phyloP scores from a whole-genome alignment of 192 early-diverging fungal species.

The Diversispora eburnea region DNA sequence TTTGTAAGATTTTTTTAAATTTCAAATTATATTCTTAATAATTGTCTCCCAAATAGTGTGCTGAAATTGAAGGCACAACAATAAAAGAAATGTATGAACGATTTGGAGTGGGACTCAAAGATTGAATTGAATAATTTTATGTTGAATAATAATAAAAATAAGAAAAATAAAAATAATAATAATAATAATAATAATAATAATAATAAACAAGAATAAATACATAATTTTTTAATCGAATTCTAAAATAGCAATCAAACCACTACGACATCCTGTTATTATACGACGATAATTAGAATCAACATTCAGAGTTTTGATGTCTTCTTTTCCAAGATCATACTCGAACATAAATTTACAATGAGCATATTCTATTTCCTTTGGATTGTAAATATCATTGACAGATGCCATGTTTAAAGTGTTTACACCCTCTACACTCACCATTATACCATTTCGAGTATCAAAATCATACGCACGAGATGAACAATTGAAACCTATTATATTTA shows the following conservation, averaged over 20 bases:
- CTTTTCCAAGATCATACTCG: neutral
- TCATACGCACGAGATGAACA: neutral
- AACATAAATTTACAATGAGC: neutral
- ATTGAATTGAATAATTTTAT: slow-evolving; percentile 23
- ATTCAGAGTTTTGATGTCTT: slow-evolving; percentile 4
- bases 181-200: no score
- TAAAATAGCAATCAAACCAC: slow-evolving; percentile 17
- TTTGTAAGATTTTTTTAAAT: neutral
- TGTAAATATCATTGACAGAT: neutral
- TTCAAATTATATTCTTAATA: neutral
- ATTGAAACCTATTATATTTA: neutral
- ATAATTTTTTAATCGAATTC: neutral
- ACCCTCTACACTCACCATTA: neutral
- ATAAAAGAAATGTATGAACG: slow-evolving; percentile 52
- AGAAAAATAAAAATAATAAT: no score
- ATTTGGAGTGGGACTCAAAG: slow-evolving; percentile 38
- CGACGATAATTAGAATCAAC: neutral
- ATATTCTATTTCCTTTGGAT: neutral
- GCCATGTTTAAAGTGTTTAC: neutral
- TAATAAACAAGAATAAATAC: no score
- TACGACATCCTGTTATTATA: slow-evolving; percentile 18
- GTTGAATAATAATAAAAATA: no score
- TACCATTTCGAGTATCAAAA: slow-evolving; percentile 10
- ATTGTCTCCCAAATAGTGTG: slow-evolving; percentile 32
- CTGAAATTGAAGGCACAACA: slow-evolving; percentile 56